These are phyloP conservation scores for Cicer pinnatifidum DNA, from an alignment of 306 rosid species.

Conservation along the genomic window DNA sequence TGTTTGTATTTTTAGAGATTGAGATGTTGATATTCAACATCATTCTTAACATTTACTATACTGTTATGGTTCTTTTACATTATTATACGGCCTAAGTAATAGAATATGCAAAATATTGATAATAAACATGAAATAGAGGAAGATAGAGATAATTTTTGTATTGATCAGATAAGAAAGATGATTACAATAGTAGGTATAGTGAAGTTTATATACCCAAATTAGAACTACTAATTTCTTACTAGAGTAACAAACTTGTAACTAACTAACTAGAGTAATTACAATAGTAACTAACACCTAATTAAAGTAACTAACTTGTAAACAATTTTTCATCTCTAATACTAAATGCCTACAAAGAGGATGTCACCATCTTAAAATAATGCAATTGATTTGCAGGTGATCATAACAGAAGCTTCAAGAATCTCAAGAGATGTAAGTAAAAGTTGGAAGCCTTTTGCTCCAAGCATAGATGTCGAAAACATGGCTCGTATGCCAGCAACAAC, in stretches of 20 bases:
- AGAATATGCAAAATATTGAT: too few relatives aligned
- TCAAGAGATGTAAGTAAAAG: constrained; percentile 54
- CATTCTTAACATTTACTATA: constrained; percentile 2
- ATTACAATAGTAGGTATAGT: too few relatives aligned
- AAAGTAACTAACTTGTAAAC: too few relatives aligned
- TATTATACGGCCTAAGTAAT: neutral
- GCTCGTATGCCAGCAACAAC: constrained; percentile 46
- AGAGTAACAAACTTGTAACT: too few relatives aligned
- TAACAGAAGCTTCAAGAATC: constrained; percentile 73
- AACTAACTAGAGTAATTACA: too few relatives aligned
- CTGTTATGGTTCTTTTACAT: constrained; percentile 15
- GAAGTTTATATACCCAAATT: too few relatives aligned
- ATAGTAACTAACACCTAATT: too few relatives aligned
- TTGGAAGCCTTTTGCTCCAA: constrained; percentile 51
- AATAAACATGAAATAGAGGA: too few relatives aligned
- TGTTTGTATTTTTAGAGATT: constrained; percentile 29
- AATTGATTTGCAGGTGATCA: constrained; percentile 62
- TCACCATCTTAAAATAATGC: constrained; percentile 41
- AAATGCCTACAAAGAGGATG: constrained; percentile 19
- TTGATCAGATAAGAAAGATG: too few relatives aligned
- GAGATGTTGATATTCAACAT: constrained; percentile 8
- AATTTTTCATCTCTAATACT: neutral
- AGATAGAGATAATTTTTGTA: too few relatives aligned
- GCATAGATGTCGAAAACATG: constrained; percentile 55
- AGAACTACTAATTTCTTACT: too few relatives aligned